Conservation (phyloP, 73 alveolate genomes). For the Paramecium sonneborni region DNA sequence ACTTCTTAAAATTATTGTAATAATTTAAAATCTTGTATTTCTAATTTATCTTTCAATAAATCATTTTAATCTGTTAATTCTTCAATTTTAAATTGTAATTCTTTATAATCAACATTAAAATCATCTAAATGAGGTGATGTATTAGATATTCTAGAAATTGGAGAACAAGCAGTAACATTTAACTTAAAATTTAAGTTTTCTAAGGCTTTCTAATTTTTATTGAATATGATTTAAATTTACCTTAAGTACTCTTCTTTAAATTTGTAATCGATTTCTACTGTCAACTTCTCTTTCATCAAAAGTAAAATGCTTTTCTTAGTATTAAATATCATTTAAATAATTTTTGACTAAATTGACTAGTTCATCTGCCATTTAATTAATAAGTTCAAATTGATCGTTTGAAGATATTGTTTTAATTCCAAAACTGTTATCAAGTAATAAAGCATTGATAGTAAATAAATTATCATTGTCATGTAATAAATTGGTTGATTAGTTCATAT, state of each 20-base stretch:
- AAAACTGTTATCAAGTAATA: neutral
- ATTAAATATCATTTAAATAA: neutral
- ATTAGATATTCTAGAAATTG: neutral
- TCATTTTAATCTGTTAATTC: constrained; percentile 15
- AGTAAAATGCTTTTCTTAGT: neutral
- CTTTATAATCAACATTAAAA: neutral
- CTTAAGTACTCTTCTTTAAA: neutral
- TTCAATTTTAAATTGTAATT: neutral
- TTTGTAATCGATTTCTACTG: neutral
- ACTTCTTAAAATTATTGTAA: neutral
- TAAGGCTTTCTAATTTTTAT: neutral
- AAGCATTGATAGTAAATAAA: neutral
- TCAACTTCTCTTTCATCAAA: constrained; percentile 5
- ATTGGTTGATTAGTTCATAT: constrained; percentile 49
- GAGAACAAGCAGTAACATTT: neutral
- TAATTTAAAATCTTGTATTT: neutral
- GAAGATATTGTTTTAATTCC: neutral
- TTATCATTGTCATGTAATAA: constrained; percentile 16
- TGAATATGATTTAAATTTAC: neutral
- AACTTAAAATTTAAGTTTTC: constrained; percentile 14
- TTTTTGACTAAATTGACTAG: constrained; percentile 11
- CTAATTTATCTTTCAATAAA: neutral
- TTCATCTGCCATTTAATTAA: constrained; percentile 18
- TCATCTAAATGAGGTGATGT: neutral
- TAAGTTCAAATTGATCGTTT: neutral